These are phyloP conservation scores for Brassica rapa DNA, from an alignment of 345 rosid genomes.

Conservation along the genomic window DNA sequence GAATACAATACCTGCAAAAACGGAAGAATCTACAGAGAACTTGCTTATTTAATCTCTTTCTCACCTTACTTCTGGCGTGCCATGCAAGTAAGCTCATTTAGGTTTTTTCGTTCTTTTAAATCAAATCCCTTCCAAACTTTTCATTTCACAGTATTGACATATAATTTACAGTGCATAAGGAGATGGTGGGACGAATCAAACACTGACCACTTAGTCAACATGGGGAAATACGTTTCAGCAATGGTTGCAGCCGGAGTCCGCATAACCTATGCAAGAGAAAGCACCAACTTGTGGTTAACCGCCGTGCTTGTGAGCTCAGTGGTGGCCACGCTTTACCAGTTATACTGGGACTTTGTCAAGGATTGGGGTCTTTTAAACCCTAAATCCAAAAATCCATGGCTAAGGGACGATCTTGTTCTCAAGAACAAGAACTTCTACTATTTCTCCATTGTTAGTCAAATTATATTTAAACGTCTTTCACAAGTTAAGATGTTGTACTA, in stretches of 20 bases:
- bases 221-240: constrained; percentile 96
- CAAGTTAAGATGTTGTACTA: constrained; percentile 3
- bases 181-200: constrained; percentile 87
- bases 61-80: constrained; percentile 95
- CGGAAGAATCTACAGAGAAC: constrained; percentile 67
- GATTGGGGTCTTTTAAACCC: constrained; percentile 90
- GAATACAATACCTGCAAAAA: constrained; percentile 62
- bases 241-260: constrained; percentile 96
- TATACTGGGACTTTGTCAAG: constrained; percentile 94
- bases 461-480: not conserved
- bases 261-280: constrained; percentile 63
- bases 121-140: not conserved
- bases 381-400: constrained; percentile 76
- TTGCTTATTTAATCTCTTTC: constrained; percentile 81
- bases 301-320: constrained; percentile 65
- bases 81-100: constrained; percentile 66
- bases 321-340: constrained; percentile 73
- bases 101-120: not conserved
- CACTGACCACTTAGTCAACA: constrained; percentile 69
- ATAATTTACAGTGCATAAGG: constrained; percentile 67
- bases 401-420: constrained; percentile 77
- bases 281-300: constrained; percentile 51
- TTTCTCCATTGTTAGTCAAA: constrained; percentile 69
- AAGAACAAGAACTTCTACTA: constrained; percentile 71
- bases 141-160: not conserved